Evolutionary conservation across 1,284 basidiomycete species (phyloP).

Genomic region (Vanrija sp.): DNA sequence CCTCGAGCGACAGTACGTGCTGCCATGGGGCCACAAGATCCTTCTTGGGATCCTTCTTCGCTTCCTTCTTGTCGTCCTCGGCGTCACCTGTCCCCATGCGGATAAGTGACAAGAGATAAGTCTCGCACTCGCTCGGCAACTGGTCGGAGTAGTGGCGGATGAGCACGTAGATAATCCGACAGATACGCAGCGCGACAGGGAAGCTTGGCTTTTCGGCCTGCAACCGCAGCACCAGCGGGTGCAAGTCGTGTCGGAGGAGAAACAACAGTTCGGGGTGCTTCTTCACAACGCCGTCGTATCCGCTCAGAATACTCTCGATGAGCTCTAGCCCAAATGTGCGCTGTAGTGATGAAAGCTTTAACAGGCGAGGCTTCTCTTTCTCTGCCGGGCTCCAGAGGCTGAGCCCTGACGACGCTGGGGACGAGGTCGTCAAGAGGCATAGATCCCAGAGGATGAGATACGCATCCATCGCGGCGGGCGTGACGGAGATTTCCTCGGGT

Average conservation of each 20-base stretch:
- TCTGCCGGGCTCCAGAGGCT: constrained; percentile 33
- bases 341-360: constrained; percentile 78
- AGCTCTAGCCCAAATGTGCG: constrained; percentile 93
- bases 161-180: constrained; percentile 86
- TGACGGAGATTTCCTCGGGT: constrained; percentile 55
- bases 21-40: constrained; percentile 65
- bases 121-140: constrained; percentile 73
- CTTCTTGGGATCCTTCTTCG: constrained; percentile 7
- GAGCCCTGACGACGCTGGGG: constrained; percentile 18
- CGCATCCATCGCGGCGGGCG: constrained; percentile 78
- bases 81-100: constrained; percentile 68
- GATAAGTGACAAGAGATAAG: constrained; percentile 77
- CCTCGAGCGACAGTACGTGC: constrained; percentile 84
- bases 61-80: constrained; percentile 33
- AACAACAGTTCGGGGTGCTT: constrained; percentile 81
- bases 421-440: constrained; percentile 64
- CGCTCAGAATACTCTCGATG: constrained; percentile 93
- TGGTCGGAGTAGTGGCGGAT: constrained; percentile 86
- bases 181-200: constrained; percentile 82
- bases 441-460: constrained; percentile 86
- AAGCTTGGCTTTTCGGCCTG: constrained; percentile 80
- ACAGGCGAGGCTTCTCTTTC: constrained; percentile 71
- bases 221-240: constrained; percentile 79
- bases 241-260: constrained; percentile 80
- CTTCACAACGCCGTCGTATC: constrained; percentile 83